Evolutionary conservation across 257 asterid genomes (phyloP).

Genomic region (Fraxinus anomala): DNA sequence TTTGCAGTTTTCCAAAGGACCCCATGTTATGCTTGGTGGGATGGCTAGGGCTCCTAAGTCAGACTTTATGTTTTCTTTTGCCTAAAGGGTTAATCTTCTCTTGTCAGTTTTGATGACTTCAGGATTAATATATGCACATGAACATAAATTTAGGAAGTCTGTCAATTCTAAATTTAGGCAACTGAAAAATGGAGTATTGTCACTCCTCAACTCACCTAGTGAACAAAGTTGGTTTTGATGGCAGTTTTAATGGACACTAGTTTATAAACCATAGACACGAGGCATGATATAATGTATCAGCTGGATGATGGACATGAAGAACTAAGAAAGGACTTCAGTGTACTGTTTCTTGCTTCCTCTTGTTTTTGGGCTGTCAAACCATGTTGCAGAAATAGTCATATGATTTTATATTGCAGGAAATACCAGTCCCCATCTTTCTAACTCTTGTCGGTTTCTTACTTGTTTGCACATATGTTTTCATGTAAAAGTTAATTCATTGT

Average conservation of each 20-base stretch:
- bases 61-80: not conserved
- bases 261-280: conserved; percentile 1
- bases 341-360: not conserved
- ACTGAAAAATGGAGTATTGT: not conserved
- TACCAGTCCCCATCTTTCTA: not conserved
- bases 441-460: not conserved
- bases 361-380: not conserved
- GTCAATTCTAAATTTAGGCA: not conserved
- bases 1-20: not conserved
- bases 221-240: not conserved
- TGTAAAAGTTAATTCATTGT: conserved; percentile 18
- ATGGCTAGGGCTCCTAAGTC: not conserved
- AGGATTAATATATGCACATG: not conserved
- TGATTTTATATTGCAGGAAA: not conserved
- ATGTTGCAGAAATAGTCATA: not conserved
- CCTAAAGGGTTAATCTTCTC: not conserved
- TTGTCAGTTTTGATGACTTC: not conserved
- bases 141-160: not conserved
- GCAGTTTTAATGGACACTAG: not conserved
- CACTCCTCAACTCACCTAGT: not conserved
- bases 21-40: not conserved
- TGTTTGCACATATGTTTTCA: not conserved
- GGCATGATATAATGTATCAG: not conserved
- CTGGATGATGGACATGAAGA: not conserved
- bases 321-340: not conserved